Evolutionary conservation across 345 rosid species (phyloP), one percentile per base, ranked within the genome.

Genomic region (Eucalyptus erythrocorys): DNA sequence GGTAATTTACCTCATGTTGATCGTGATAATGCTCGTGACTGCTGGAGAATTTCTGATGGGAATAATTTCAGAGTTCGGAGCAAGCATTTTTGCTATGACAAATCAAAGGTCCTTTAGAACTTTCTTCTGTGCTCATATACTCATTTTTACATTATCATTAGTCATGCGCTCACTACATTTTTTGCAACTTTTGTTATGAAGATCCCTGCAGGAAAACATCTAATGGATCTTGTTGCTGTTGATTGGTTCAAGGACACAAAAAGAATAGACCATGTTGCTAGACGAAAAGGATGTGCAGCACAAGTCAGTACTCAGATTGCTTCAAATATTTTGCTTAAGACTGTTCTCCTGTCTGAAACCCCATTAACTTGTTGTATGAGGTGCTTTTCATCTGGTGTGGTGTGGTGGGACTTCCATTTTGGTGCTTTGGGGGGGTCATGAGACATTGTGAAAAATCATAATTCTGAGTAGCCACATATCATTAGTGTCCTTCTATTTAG

Each of bases 201-300:
- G 99, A 93, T 94, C 91, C 95, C 97, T 90, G 99, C 98, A 5
- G 99, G 99, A 90, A 98, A 97, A 91, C 99, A 94, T 92, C 94
- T 97, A 85, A 94, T 98, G 99, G 99, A 98, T 93, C 99, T 98
- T 30, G 98, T 98, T 87, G 99, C 99, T 80, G 99, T 98, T 57
- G 99, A 98, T 92, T 98, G 99, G 99, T 98, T 96, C 93, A 98
- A 98, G 92, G 99, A 98, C 90, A 90, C 95, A 34, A 98, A 96
- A 94, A 94, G 98, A 93, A 97, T 98, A 94, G 99, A 98, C 91
- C 99, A 98, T 91, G 99, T 97, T 61, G 97, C 94, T 68, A 94
- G 97, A 92, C 96, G 96, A 88, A 96, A 94, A 90, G 99, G 99
- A 90, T 98, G 99, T 92, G 99, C 99, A 10, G 98, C 97, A 59